Base-by-base conservation (phyloP, 768 basidiomycete species). In the Mycena leptocephala region DNA sequence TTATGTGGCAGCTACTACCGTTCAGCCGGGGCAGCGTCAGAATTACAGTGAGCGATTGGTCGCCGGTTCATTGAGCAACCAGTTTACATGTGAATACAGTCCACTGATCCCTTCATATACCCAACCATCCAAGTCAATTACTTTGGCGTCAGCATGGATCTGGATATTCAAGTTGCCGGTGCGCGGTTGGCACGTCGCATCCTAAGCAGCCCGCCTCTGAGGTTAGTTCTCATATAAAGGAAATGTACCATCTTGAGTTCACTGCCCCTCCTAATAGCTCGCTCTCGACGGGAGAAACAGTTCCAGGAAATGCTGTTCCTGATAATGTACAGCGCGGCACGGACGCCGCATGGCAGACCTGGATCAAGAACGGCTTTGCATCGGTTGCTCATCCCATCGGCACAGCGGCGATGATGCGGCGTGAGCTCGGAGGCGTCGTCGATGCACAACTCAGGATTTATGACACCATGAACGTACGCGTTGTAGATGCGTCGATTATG, bases 1-100 rank as follows among this genome's bases (percentile, higher is more conserved):
- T 85, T 67, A 84, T 87, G 82, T 92, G 91, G 90, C 86, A 86
- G 66, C 84, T 92, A 20, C 84, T 92, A 4, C 90, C 90, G 2
- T 91, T 91, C 83, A 88, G 88, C 80, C 82, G 90, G 30, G 91
- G 91, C 16, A 85, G 24, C 33, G 72, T 74, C 35, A 58, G 67
- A 59, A 74, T 74, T 26, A 56, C 82, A 16, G 90, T n/a, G n/a
- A n/a, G n/a, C n/a, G n/a, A n/a, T 90, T 48, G 35, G 28, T 63
- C 58, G 35, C 1, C 28, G 90, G 88, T 88, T 85, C 51, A 84
- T 83, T n/a, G n/a, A n/a, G n/a, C n/a, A n/a, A n/a, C n/a, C n/a
- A n/a, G n/a, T n/a, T n/a, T n/a, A n/a, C n/a, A n/a, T n/a, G n/a
- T n/a, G n/a, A n/a, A n/a, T n/a, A n/a, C n/a, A n/a, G n/a, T n/a